Evolutionary conservation across 2,329 filamentous ascomycete genomes (phyloP), one percentile per base, ranked within the genome.

Genomic region (Helminthosporium solani): DNA sequence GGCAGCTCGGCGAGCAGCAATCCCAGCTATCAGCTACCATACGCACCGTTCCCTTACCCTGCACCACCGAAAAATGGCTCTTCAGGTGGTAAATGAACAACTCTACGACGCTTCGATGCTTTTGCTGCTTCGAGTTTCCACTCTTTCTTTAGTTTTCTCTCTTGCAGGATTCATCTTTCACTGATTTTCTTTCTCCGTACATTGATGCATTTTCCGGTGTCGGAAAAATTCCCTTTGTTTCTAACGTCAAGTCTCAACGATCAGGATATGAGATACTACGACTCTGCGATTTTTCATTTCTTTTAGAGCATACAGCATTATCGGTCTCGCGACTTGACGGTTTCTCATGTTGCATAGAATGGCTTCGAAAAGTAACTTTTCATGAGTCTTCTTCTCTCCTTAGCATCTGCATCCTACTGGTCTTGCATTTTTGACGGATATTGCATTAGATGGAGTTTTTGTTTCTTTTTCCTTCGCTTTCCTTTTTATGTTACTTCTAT

Each of bases 11-110:
- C 63, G 19, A 51, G 48, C 7, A 52, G 47, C 30, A 57, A 61
- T 14, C 62, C 62, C 11, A 44, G 50, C 6, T 66, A 65, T 28
- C 60, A 67, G 40, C 63, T 70, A 5, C 66, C 66, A 0, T 70
- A 70, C 43, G 66, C 67, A 6, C 67, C 67, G 1, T 70, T 70
- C 40, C 67, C 67, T 12, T 70, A 68, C 48, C 66, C 63, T 1
- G 66, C 67, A 60, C 66, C 67, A 2, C 47, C 54, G 21, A 54
- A 61, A 25, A 52, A 56, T 16, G 46, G 46, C 11, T 30, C n/a
- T 25, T 40, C 40, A 20, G 31, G 45, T 21, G 42, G 44, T 18
- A n/a, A n/a, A n/a, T n/a, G n/a, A n/a, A n/a, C n/a, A n/a, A n/a
- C n/a, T n/a, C n/a, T n/a, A n/a, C n/a, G 31, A 2, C 3, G 25